A percentile compares a stretch with the other conserved stretches of the same genome.
Conservation (phyloP, 2,329 filamentous ascomycete species). For the Sclerotiophoma versabilis region DNA sequence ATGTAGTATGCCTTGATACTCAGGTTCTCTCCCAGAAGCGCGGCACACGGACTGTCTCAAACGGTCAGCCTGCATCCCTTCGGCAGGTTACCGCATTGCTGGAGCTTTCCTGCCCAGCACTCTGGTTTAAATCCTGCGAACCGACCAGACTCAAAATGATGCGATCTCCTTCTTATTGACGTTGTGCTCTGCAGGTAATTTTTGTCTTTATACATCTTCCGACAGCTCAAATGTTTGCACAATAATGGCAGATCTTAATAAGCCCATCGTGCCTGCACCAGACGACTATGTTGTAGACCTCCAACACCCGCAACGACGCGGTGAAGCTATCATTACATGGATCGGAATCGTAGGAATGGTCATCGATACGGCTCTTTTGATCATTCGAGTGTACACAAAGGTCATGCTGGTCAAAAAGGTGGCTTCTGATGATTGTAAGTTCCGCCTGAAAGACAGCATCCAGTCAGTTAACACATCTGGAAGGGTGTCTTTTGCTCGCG, state of each 20-base stretch:
- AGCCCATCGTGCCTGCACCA: slow-evolving; percentile 22
- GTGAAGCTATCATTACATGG: slow-evolving; percentile 22
- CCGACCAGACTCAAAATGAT: neutral
- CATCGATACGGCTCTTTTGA: slow-evolving; percentile 22
- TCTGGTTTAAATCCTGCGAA: neutral
- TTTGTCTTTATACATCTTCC: neutral
- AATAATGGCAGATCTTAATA: slow-evolving; percentile 9
- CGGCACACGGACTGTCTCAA: neutral
- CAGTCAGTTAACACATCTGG: neutral
- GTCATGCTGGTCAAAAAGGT: slow-evolving; percentile 25
- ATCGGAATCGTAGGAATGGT: slow-evolving; percentile 26
- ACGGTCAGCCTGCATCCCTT: neutral
- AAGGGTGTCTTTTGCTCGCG: slow-evolving; percentile 17
- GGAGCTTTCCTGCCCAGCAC: neutral
- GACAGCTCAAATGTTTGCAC: neutral
- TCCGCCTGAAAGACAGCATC: neutral
- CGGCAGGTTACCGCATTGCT: neutral
- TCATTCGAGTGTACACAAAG: slow-evolving; percentile 35
- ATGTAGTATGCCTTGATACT: neutral
- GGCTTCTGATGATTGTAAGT: slow-evolving; percentile 33
- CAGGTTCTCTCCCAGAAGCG: neutral
- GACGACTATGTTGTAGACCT: slow-evolving; percentile 33
- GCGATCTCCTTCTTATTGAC: neutral
- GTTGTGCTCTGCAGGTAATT: neutral
- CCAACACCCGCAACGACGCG: slow-evolving; percentile 29